phyloP scores from a whole-genome alignment of 1,284 basidiomycete genomes.

The Tilletiaria anomala region DNA sequence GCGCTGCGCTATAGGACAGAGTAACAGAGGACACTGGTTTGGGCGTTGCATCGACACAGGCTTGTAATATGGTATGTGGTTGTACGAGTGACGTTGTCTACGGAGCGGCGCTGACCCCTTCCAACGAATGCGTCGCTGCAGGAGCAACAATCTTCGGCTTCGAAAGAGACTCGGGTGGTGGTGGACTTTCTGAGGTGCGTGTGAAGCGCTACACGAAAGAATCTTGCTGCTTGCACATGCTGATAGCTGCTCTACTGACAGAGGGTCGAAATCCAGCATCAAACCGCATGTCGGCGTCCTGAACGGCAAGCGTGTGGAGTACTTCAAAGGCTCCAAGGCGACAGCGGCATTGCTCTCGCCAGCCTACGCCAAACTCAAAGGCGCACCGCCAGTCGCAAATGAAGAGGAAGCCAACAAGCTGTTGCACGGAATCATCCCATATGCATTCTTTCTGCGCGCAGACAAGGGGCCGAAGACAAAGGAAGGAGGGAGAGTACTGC shows the following conservation, averaged over 20 bases:
- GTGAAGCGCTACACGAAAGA: neutral
- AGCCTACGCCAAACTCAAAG: conserved; percentile 72
- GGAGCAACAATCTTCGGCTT: conserved; percentile 32
- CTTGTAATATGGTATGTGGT: too few relatives aligned
- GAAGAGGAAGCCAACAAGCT: conserved; percentile 63
- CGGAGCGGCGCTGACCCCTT: too few relatives aligned
- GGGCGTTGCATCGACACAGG: too few relatives aligned
- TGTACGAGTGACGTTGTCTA: too few relatives aligned
- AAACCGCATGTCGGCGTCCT: conserved; percentile 78
- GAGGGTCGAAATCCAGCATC: conserved; percentile 51
- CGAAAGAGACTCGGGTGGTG: conserved; percentile 18
- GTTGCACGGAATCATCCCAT: conserved; percentile 60
- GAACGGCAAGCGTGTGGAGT: conserved; percentile 88
- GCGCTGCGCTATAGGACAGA: too few relatives aligned
- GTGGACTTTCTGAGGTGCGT: conserved; percentile 26
- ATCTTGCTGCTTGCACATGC: neutral
- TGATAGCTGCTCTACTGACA: neutral
- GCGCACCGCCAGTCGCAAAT: conserved; percentile 49
- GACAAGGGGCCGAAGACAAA: conserved; percentile 26
- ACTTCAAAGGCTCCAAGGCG: conserved; percentile 66
- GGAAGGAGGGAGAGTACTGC: conserved; percentile 28
- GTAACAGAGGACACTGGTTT: too few relatives aligned
- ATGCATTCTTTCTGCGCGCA: conserved; percentile 40
- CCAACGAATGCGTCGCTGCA: too few relatives aligned
- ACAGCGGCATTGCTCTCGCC: conserved; percentile 81